Percentiles rank a stretch among this genome's conserved stretches.
phyloP scores from a whole-genome alignment of 108 stramenopile species.

The Cyclotella sp. region DNA sequence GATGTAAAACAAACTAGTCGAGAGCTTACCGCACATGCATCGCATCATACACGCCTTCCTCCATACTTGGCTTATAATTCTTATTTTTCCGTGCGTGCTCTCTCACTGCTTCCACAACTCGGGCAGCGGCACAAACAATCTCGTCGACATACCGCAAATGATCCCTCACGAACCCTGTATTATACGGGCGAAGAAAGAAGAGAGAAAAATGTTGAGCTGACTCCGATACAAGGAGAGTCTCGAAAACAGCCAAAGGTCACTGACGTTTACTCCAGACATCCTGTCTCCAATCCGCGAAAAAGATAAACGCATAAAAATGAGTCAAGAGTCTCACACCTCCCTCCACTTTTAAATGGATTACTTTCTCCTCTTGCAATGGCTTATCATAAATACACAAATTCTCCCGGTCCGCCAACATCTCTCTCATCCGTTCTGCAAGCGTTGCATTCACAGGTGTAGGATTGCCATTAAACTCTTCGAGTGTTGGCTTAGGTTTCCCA shows the following conservation, averaged over 20 bases:
- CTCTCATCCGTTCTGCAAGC: conserved; percentile 61
- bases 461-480: conserved; percentile 54
- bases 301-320: conserved; percentile 69
- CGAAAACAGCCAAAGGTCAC: background rate
- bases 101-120: conserved; percentile 55
- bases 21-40: conserved; percentile 73
- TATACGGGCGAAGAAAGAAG: background rate
- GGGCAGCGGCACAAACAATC: conserved; percentile 65
- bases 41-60: conserved; percentile 74
- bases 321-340: conserved; percentile 44
- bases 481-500: conserved; percentile 51
- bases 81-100: conserved; percentile 46
- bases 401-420: conserved; percentile 61
- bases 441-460: conserved; percentile 59
- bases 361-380: conserved; percentile 45
- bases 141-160: conserved; percentile 59
- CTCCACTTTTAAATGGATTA: conserved; percentile 52
- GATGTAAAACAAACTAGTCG: background rate
- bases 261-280: conserved; percentile 62
- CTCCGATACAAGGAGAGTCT: background rate
- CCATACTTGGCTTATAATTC: conserved; percentile 27
- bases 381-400: conserved; percentile 60
- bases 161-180: conserved; percentile 56
- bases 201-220: background rate
- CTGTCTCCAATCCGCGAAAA: conserved; percentile 73